phyloP scores from a whole-genome alignment of 2,329 filamentous ascomycete species.

The Coniochaeta sp. region DNA sequence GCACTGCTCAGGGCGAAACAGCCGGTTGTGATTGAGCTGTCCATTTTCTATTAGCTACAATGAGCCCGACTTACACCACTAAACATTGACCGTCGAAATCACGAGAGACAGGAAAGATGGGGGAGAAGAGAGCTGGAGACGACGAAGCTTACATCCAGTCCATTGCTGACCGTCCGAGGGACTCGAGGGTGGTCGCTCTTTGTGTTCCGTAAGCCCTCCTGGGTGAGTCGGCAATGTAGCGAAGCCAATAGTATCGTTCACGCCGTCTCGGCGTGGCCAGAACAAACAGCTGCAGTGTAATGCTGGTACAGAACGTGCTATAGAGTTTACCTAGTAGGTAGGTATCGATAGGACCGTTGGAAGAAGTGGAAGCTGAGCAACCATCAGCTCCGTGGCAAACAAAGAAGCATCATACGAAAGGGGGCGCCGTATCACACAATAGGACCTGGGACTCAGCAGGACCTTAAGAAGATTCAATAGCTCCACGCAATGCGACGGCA shows the following conservation, averaged over 20 bases:
- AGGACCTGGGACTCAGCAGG: no score
- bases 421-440: not conserved
- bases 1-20: slow-evolving; percentile 28
- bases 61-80: not conserved
- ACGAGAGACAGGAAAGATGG: not conserved
- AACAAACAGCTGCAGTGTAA: not conserved
- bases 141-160: slow-evolving; percentile 2
- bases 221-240: no score
- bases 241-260: not conserved
- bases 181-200: not conserved
- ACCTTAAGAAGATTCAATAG: not conserved
- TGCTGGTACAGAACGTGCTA: not conserved
- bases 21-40: slow-evolving; percentile 28
- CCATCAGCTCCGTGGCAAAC: not conserved
- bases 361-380: slow-evolving; percentile 1
- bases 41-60: not conserved
- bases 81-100: not conserved
- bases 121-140: not conserved
- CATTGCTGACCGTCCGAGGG: not conserved
- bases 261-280: slow-evolving; percentile 1
- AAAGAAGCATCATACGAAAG: not conserved
- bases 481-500: not conserved
- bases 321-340: no score
- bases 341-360: not conserved
- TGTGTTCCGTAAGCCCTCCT: not conserved